phyloP scores from a whole-genome alignment of 169 alveolate genomes.

The Plasmodium berghei region DNA sequence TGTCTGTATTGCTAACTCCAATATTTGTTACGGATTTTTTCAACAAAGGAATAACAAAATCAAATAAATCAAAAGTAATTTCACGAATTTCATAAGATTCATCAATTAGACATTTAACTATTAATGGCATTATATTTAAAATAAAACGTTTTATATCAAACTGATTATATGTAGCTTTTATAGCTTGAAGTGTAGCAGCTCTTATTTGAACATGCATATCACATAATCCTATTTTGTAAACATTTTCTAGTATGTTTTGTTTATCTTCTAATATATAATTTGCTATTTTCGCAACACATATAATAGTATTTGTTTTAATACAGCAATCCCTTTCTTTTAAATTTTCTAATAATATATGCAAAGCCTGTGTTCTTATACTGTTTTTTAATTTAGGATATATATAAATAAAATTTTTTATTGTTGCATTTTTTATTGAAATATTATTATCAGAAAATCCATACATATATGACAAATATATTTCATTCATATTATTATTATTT shows the following conservation, averaged over 20 bases:
- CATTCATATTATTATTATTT: conserved; percentile 39
- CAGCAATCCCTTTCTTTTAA: conserved; percentile 81
- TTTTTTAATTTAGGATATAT: conserved; percentile 80
- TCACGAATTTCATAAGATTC: conserved; percentile 61
- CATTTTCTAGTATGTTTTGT: conserved; percentile 83
- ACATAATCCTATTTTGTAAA: conserved; percentile 78
- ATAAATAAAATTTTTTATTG: conserved; percentile 80
- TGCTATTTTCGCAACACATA: conserved; percentile 84
- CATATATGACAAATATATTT: conserved; percentile 33
- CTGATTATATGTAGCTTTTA: conserved; percentile 81
- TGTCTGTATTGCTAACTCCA: background rate
- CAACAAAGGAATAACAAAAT: conserved; percentile 48
- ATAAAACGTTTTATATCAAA: conserved; percentile 77
- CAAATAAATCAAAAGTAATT: conserved; percentile 78
- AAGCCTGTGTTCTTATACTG: conserved; percentile 57
- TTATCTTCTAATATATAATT: conserved; percentile 78
- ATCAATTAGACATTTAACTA: conserved; percentile 80
- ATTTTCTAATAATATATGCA: conserved; percentile 75
- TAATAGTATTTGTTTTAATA: conserved; percentile 81
- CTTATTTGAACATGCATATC: conserved; percentile 79
- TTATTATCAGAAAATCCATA: conserved; percentile 82
- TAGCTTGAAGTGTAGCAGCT: conserved; percentile 77
- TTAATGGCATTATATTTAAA: conserved; percentile 77
- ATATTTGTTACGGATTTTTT: background rate
- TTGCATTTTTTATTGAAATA: conserved; percentile 82